Evolutionary conservation across 2,329 filamentous ascomycete genomes (phyloP).

Genomic region (Diaporthe velutina): DNA sequence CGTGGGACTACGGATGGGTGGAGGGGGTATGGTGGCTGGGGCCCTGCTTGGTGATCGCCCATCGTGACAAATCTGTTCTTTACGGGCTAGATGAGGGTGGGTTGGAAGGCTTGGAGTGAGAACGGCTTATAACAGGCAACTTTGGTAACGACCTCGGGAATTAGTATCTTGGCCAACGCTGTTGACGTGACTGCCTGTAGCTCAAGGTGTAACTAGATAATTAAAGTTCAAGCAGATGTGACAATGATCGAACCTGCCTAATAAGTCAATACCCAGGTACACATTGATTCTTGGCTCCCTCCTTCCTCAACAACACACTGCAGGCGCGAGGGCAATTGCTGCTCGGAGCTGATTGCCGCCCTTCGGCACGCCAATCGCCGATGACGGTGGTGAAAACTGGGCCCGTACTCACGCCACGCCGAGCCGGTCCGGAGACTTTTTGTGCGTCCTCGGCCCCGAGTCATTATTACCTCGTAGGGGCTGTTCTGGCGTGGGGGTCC

Average conservation of each 20-base stretch:
- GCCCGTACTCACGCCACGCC: slow-evolving; percentile 68
- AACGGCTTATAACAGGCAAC: background rate
- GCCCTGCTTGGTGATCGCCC: slow-evolving; percentile 9
- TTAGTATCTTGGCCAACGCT: background rate
- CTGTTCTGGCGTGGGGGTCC: slow-evolving; percentile 11
- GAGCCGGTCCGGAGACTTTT: slow-evolving; percentile 56
- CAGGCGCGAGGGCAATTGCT: background rate
- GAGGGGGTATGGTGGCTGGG: slow-evolving; percentile 55
- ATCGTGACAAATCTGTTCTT: background rate
- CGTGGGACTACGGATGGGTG: slow-evolving; percentile 59
- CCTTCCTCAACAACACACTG: background rate
- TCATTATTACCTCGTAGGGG: background rate
- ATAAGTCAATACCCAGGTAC: background rate
- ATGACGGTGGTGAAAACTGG: slow-evolving; percentile 31
- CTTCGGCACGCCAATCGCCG: slow-evolving; percentile 23
- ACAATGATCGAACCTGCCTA: background rate
- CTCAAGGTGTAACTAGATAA: slow-evolving; percentile 17
- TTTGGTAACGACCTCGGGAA: too few species aligned
- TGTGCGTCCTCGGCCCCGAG: slow-evolving; percentile 41
- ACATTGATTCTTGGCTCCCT: background rate
- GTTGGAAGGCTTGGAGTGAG: background rate
- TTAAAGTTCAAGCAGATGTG: background rate
- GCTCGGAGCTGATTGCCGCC: slow-evolving; percentile 1
- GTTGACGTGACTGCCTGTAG: background rate
- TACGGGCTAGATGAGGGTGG: too few species aligned